Conservation (phyloP, 345 rosid genomes). For the Bruguiera parviflora region DNA sequence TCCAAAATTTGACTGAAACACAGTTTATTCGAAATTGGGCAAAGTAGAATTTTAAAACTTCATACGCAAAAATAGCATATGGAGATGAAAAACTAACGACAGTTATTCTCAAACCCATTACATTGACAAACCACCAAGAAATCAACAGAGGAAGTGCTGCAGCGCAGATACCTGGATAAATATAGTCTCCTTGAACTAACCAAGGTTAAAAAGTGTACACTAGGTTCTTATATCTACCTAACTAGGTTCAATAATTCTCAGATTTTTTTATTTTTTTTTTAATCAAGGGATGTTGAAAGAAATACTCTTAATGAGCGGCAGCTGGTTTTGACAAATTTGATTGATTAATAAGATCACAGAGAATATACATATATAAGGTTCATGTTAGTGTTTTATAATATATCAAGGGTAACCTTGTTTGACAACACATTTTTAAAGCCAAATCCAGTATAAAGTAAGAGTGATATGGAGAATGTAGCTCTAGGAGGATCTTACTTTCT, state of each 20-base stretch:
- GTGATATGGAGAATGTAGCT: not conserved
- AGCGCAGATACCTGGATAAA: not conserved
- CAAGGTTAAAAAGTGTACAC: not conserved
- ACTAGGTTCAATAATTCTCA: not conserved
- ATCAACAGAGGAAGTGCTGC: not conserved
- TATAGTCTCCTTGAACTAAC: not conserved
- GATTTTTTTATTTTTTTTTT: not conserved
- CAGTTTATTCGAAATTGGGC: not conserved
- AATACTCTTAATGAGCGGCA: not conserved
- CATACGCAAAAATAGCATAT: not conserved
- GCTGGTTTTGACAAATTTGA: not conserved
- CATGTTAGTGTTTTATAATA: not conserved
- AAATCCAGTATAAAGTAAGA: not conserved
- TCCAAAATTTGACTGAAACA: too few relatives aligned
- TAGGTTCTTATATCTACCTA: not conserved
- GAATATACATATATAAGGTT: not conserved
- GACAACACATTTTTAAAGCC: not conserved
- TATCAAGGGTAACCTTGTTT: not conserved
- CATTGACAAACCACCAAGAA: too few relatives aligned
- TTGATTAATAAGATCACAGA: not conserved
- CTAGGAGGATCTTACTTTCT: conserved; percentile 32
- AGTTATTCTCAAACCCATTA: too few relatives aligned
- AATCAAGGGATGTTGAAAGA: not conserved
- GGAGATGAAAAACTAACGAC: too few relatives aligned
- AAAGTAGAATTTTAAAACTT: not conserved